Base-by-base conservation (phyloP, 2,329 filamentous ascomycete genomes). In the Colletotrichum sp. region DNA sequence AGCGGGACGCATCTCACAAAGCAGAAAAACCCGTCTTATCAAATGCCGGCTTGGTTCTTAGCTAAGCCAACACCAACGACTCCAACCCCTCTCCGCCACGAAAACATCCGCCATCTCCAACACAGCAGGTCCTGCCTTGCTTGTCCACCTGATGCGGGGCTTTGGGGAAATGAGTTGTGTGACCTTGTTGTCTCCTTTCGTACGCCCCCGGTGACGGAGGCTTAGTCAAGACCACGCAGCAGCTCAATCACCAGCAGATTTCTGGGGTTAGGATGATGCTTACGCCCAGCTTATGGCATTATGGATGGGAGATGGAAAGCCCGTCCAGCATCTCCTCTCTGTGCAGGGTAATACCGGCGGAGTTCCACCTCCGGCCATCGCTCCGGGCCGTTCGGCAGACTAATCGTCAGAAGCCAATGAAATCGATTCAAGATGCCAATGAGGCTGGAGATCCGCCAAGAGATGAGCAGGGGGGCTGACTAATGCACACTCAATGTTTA, bases 141-240 rank as follows among this genome's bases (percentile, higher is more conserved):
- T 6, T 24, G 59, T n/a, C 24, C n/a, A 11, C 15, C 21, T 16
- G 2, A 18, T 36, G n/a, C 21, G 71, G 71, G 68, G 55, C 54
- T 59, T 4, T 4, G 38, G 8, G 1, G 11, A 66, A 51, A 63
- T 62, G 24, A 54, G 43, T 2, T 57, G 5, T 34, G 16, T 58
- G 43, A 38, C 71, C 55, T n/a, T 62, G 33, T 9, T n/a, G 21
- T 24, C 27, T 31, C 27, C 55, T 15, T 33, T 33, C 31, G 16
- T 58, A 58, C 6, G 11, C n/a, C 2, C 55, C 55, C 2, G 5
- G 66, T 55, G 62, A 57, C 43, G 43, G n/a, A 27, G 64, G 72
- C 68, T 74, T 74, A 72, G 68, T 74, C 68, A 71, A 73, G 47
- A 57, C 72, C 72, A 64, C 62, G 62, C 62, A 67, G 38, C 62